phyloP scores from a whole-genome alignment of 768 basidiomycete species.

The Trametes punicea region DNA sequence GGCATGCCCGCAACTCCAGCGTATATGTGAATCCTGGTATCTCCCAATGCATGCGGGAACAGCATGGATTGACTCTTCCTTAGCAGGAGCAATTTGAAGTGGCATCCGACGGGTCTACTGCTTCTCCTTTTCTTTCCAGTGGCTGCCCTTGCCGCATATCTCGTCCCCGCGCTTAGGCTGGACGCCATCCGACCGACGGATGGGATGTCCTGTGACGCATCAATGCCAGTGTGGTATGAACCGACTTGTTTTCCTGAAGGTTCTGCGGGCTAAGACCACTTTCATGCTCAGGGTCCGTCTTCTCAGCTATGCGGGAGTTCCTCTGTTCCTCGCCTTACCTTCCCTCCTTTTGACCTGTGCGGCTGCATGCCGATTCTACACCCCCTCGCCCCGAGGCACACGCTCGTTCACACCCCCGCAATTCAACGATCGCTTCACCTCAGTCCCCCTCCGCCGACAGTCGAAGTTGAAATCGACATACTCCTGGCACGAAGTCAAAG shows the following conservation, averaged over 20 bases:
- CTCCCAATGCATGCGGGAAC: background rate
- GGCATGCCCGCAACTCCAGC: constrained; percentile 1
- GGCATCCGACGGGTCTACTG: constrained; percentile 44
- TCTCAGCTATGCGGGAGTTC: constrained; percentile 57
- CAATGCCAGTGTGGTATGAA: constrained; percentile 54
- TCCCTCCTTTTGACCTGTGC: constrained; percentile 46
- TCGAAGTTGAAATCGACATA: background rate
- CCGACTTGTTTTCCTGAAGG: background rate
- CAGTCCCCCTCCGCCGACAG: constrained; percentile 19
- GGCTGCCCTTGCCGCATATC: constrained; percentile 40
- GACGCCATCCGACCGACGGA: constrained; percentile 46
- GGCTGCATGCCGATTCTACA: constrained; percentile 33
- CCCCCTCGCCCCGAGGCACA: constrained; percentile 10
- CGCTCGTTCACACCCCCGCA: constrained; percentile 1
- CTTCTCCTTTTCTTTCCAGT: constrained; percentile 49
- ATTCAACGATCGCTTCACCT: constrained; percentile 17
- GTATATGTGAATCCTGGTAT: constrained; percentile 1
- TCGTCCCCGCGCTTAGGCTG: constrained; percentile 41
- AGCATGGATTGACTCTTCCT: background rate
- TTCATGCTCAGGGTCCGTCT: constrained; percentile 50
- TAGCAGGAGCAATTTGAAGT: constrained; percentile 41
- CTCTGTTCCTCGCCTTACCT: constrained; percentile 50
- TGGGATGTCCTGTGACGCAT: constrained; percentile 58
- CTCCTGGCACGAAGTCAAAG: constrained; percentile 11
- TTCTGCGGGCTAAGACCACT: background rate